These are phyloP conservation scores for Chenopodium quinoa DNA, from an alignment of 148 eudicot genomes.

Conservation along the genomic window DNA sequence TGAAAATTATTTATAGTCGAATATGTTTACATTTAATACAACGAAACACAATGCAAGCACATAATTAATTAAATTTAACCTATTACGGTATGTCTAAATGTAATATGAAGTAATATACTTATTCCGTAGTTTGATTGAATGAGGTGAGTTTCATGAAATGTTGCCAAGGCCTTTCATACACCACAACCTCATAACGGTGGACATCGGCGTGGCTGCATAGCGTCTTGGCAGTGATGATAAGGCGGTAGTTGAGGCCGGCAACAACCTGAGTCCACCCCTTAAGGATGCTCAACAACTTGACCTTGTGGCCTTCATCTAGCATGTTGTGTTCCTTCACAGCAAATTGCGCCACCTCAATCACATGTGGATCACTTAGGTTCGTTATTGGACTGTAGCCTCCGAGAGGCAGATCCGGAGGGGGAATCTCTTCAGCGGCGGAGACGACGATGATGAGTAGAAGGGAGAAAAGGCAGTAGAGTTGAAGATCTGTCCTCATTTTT, in stretches of 20 bases:
- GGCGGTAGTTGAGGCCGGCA: slow-evolving; percentile 30
- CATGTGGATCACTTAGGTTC: slow-evolving; percentile 30
- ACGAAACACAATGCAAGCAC: too few relatives aligned
- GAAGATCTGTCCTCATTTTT: slow-evolving; percentile 4
- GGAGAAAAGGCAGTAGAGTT: slow-evolving; percentile 10
- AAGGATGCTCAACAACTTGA: slow-evolving; percentile 19
- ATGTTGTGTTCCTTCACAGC: slow-evolving; percentile 38
- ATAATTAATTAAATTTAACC: too few relatives aligned
- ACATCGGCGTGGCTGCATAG: neutral
- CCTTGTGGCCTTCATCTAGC: neutral
- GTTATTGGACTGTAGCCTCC: slow-evolving; percentile 26
- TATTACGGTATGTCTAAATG: too few relatives aligned
- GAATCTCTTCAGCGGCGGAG: neutral
- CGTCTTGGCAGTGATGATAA: slow-evolving; percentile 23
- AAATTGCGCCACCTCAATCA: slow-evolving; percentile 29
- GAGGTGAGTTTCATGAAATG: slow-evolving; percentile 26
- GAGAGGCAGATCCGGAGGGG: neutral
- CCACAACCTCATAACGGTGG: slow-evolving; percentile 18
- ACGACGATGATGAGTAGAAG: slow-evolving; percentile 13
- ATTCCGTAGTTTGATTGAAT: slow-evolving; percentile 3
- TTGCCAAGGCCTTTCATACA: slow-evolving; percentile 29
- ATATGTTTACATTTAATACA: too few relatives aligned
- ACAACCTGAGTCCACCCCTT: slow-evolving; percentile 26
- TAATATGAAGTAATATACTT: too few relatives aligned
- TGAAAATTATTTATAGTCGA: too few relatives aligned